A percentile compares a stretch with the other conserved stretches of the same genome.
Evolutionary conservation across 352 stramenopile species (phyloP).

Genomic region (Pythium sp.): DNA sequence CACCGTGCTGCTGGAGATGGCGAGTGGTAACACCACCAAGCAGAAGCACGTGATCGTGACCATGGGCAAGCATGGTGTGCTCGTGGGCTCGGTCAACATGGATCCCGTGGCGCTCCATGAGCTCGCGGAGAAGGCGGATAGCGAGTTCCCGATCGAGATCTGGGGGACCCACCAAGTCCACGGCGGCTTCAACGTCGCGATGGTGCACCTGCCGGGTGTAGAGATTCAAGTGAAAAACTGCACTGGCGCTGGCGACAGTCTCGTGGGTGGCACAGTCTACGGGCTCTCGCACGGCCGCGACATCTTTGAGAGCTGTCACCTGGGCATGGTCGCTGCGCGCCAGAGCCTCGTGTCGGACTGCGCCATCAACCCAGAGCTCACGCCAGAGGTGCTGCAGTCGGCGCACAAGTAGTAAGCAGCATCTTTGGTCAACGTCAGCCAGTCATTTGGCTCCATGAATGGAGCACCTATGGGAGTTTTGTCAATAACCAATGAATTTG

Average conservation of each 20-base stretch:
- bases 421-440: not conserved
- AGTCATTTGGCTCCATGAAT: not conserved
- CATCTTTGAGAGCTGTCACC: constrained; percentile 64
- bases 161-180: constrained; percentile 59
- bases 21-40: constrained; percentile 36
- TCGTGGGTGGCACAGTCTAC: constrained; percentile 78
- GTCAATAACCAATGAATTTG: not conserved
- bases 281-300: constrained; percentile 58
- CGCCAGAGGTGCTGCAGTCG: constrained; percentile 28
- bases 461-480: not conserved
- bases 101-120: constrained; percentile 25
- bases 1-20: constrained; percentile 67
- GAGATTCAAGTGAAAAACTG: constrained; percentile 65
- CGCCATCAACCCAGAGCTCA: constrained; percentile 60
- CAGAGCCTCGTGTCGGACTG: constrained; percentile 63
- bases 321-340: constrained; percentile 73
- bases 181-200: constrained; percentile 35
- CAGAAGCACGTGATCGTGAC: constrained; percentile 78
- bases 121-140: constrained; percentile 20
- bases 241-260: constrained; percentile 69
- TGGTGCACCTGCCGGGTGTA: constrained; percentile 64
- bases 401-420: constrained; percentile 1
- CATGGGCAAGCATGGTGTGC: constrained; percentile 68
- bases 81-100: constrained; percentile 68
- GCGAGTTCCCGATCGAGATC: constrained; percentile 43